Conservation (phyloP, 768 basidiomycete genomes). For the Candolleomyces eurysporus region DNA sequence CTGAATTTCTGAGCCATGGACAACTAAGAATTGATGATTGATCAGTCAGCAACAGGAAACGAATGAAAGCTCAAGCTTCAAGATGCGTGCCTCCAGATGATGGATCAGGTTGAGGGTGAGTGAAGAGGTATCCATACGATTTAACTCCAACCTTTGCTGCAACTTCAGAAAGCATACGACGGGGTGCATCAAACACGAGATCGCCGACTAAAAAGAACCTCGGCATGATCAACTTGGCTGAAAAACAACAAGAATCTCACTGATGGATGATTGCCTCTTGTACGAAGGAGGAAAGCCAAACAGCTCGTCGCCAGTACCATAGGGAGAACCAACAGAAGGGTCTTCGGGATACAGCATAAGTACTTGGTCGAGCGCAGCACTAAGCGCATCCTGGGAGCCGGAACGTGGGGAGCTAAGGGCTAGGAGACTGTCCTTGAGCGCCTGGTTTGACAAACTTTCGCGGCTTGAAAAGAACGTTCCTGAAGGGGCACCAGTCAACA, state of each 20-base stretch:
- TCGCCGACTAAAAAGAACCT: slow-evolving; percentile 29
- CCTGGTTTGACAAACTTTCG: slow-evolving; percentile 19
- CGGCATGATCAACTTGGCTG: neutral
- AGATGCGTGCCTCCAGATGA: slow-evolving; percentile 29
- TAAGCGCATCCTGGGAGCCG: slow-evolving; percentile 12
- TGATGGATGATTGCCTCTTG: slow-evolving; percentile 29
- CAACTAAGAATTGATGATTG: slow-evolving; percentile 16
- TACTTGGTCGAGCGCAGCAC: slow-evolving; percentile 22
- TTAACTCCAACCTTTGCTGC: slow-evolving; percentile 35
- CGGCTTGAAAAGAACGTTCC: slow-evolving; percentile 24
- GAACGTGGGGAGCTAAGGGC: too few relatives aligned
- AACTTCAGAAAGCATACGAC: slow-evolving; percentile 38
- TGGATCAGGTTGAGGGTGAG: slow-evolving; percentile 30
- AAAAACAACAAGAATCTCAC: slow-evolving; percentile 13
- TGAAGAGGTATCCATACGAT: slow-evolving; percentile 43
- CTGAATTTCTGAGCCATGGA: slow-evolving; percentile 30
- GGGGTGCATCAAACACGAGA: slow-evolving; percentile 35
- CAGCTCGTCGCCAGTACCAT: slow-evolving; percentile 42
- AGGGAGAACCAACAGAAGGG: slow-evolving; percentile 44
- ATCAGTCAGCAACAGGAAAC: neutral
- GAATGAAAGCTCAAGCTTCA: slow-evolving; percentile 28
- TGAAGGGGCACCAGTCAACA: too few relatives aligned
- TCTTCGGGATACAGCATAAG: slow-evolving; percentile 40
- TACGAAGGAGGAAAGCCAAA: slow-evolving; percentile 36
- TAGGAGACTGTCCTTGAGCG: slow-evolving; percentile 16